phyloP scores from a whole-genome alignment of 768 basidiomycete genomes.

The Suillus weaverae region DNA sequence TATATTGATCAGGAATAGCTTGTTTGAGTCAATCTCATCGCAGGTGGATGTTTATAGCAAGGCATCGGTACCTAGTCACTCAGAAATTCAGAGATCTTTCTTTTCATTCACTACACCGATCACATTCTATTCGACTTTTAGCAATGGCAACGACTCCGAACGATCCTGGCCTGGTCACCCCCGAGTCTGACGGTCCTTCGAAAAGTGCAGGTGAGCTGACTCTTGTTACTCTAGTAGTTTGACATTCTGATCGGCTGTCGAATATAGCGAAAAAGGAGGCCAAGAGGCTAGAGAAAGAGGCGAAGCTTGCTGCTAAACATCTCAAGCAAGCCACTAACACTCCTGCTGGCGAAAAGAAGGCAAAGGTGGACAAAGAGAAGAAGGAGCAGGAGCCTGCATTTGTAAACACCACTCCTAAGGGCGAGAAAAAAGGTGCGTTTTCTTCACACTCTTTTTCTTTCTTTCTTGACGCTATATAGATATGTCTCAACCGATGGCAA shows the following conservation, averaged over 20 bases:
- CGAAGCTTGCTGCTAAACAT: conserved; percentile 70
- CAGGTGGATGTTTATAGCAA: conserved; percentile 20
- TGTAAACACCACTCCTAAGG: conserved; percentile 85
- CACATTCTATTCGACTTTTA: background rate
- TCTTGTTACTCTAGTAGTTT: background rate
- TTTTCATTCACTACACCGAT: background rate
- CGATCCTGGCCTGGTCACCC: conserved; percentile 1
- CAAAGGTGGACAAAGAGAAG: conserved; percentile 72
- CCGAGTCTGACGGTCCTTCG: conserved; percentile 22
- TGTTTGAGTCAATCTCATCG: conserved; percentile 15
- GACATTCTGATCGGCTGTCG: conserved; percentile 5
- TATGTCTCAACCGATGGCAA: conserved; percentile 81
- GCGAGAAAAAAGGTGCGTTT: conserved; percentile 87
- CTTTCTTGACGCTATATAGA: conserved; percentile 46
- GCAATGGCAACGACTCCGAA: conserved; percentile 5
- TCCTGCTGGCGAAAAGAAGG: conserved; percentile 61
- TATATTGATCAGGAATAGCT: background rate
- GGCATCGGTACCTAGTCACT: conserved; percentile 21
- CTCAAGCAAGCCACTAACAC: conserved; percentile 40
- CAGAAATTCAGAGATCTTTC: conserved; percentile 6
- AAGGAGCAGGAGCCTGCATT: conserved; percentile 71
- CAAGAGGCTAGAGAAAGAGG: conserved; percentile 76
- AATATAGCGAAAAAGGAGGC: conserved; percentile 79
- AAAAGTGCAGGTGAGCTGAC: conserved; percentile 41
- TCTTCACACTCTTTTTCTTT: background rate